These are phyloP conservation scores for Tephrocybe sp. DNA, from an alignment of 768 basidiomycete genomes.

Conservation along the genomic window DNA sequence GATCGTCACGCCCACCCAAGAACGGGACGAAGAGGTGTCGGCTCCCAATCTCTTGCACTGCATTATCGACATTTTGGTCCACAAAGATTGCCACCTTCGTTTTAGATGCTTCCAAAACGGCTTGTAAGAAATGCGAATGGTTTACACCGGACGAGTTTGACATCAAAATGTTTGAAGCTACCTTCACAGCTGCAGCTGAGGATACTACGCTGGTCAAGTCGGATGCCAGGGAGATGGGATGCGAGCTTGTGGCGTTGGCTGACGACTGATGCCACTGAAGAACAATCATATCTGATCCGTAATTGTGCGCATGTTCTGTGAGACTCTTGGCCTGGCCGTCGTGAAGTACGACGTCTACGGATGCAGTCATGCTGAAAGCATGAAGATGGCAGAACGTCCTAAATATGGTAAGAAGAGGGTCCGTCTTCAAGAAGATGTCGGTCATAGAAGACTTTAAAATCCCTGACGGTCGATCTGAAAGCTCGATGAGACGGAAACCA, in stretches of 20 bases:
- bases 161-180: not conserved
- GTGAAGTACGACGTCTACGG: conserved; percentile 71
- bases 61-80: conserved; percentile 47
- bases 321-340: conserved; percentile 73
- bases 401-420: conserved; percentile 71
- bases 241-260: not conserved
- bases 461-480: conserved; percentile 80
- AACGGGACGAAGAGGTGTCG: conserved; percentile 85
- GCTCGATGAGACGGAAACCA: conserved; percentile 82
- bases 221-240: not conserved
- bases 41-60: conserved; percentile 20
- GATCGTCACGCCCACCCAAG: conserved; percentile 92
- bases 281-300: conserved; percentile 69
- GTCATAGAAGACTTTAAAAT: conserved; percentile 79
- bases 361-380: conserved; percentile 59
- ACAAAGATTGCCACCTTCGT: conserved; percentile 83
- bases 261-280: conserved; percentile 69
- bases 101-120: conserved; percentile 66
- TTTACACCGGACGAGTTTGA: conserved; percentile 46
- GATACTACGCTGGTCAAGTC: too few species aligned
- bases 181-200: not conserved
- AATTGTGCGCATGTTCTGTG: conserved; percentile 57
- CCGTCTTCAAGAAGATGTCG: conserved; percentile 64
- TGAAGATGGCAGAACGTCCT: conserved; percentile 73
- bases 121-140: conserved; percentile 81